Evolutionary conservation across 495 filamentous ascomycete genomes (phyloP), one percentile per base, ranked within the genome.

Genomic region (Collariella sp.): DNA sequence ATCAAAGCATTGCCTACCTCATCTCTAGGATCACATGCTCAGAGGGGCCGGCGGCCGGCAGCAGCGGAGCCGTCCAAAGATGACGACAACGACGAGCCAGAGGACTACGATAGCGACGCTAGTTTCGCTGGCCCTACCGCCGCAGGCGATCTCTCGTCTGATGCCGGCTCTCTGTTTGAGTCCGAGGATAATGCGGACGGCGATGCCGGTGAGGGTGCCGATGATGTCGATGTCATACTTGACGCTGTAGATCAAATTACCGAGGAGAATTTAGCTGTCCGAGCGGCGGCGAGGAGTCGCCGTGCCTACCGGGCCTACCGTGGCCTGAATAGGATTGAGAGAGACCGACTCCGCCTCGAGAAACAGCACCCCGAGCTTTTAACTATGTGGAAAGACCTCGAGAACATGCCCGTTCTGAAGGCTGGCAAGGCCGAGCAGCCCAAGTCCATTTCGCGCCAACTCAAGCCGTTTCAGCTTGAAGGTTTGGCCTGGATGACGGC

Each of bases 391-490:
- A 69, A 79, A 4, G 79, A 85, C 26, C 77, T 97, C 1, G 76
- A 81, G 63, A 71, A 81, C 3, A 77, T 82, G 50, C 82, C 87
- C 1, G 70, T 78, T 16, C 80, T 96, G 45, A 73, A 78, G 13
- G 77, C 83, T 29, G 76, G 79, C 40, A 74, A 76, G 52, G 87
- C 86, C 26, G 70, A 80, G 48, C 93, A 98, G 63, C 93, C 93
- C 18, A 64, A 67, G 7, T 81, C 79, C 5, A 95, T 98, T 57
- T 86, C 76, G 31, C 83, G 91, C 18, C 83, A 81, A 34, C 74
- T 98, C 46, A 93, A 96, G 67, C 83, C 84, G 1, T 97, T 96
- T 67, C 93, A 98, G 60, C 83, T 94, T 15, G 86, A 96, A 68
- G 93, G 93, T 7, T 70, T 98, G 35, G 83, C 88, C 54, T 98